A percentile compares a stretch with the other conserved stretches of the same genome.
Evolutionary conservation across 164 flowering plant genomes (phyloP).

Genomic region (Malania oleifera): DNA sequence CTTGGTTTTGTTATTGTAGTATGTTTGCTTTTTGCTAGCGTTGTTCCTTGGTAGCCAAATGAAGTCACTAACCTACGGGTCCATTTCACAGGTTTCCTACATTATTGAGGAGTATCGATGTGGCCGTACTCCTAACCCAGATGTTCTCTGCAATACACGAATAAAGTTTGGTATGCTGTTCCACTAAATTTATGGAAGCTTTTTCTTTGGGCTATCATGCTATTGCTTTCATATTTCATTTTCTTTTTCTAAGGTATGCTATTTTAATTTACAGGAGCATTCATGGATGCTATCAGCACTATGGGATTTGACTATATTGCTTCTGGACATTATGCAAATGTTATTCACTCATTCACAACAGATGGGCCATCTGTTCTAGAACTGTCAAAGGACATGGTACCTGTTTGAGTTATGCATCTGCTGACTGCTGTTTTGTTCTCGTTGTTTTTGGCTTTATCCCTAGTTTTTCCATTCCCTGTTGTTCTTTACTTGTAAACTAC

Average conservation of each 20-base stretch:
- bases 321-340: constrained; percentile 95
- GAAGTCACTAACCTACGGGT: constrained; percentile 5
- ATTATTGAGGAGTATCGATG: constrained; percentile 80
- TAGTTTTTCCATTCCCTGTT: neutral
- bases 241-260: neutral
- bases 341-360: constrained; percentile 43
- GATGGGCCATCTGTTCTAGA: constrained; percentile 51
- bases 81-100: constrained; percentile 68
- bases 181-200: neutral
- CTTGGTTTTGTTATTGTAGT: neutral
- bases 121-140: constrained; percentile 97
- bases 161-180: constrained; percentile 82
- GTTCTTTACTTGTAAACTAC: neutral
- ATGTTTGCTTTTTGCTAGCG: neutral
- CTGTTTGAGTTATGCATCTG: neutral
- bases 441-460: neutral
- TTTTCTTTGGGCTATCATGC: neutral
- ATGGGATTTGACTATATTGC: constrained; percentile 81
- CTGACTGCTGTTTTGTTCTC: neutral
- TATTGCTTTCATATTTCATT: neutral
- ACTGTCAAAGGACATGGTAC: constrained; percentile 79
- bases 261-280: constrained; percentile 56
- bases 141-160: constrained; percentile 96
- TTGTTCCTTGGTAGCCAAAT: neutral
- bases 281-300: constrained; percentile 79